These are phyloP conservation scores for Aspergillus piperis DNA, from an alignment of 2,329 filamentous ascomycete species.

Conservation along the genomic window DNA sequence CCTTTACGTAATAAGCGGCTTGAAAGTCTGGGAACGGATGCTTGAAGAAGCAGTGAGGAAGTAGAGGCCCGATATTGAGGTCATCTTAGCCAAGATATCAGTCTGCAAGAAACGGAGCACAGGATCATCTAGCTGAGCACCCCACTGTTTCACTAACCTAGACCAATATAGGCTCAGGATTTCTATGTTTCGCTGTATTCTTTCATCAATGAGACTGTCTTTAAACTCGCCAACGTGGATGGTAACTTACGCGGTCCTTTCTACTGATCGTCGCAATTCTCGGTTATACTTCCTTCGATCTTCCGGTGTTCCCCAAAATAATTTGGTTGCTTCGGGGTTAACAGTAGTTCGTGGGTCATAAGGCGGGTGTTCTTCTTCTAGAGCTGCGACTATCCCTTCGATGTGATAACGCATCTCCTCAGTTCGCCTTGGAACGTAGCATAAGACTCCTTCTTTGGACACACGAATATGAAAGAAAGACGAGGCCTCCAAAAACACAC, in stretches of 20 bases:
- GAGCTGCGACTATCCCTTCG: conserved; percentile 73
- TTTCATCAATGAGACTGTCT: neutral
- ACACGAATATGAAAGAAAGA: conserved; percentile 87
- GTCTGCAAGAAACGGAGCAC: neutral
- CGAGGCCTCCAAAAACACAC: conserved; percentile 75
- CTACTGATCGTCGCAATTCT: conserved; percentile 74
- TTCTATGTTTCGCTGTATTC: conserved; percentile 6
- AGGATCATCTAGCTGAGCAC: neutral
- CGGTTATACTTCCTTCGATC: conserved; percentile 85
- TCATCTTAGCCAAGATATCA: neutral
- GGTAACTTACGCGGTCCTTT: conserved; percentile 34
- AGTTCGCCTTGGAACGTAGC: conserved; percentile 70
- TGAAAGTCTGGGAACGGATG: too few relatives aligned
- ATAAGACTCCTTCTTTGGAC: conserved; percentile 75
- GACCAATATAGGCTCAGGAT: too few relatives aligned
- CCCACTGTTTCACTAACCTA: too few relatives aligned
- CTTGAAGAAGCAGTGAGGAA: too few relatives aligned
- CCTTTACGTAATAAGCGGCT: too few relatives aligned
- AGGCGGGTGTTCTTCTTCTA: conserved; percentile 85
- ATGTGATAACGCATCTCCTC: conserved; percentile 84
- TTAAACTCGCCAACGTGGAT: neutral
- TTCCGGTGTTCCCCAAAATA: conserved; percentile 80
- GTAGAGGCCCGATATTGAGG: too few relatives aligned
- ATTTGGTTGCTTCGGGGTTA: conserved; percentile 77
- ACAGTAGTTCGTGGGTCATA: conserved; percentile 90